These are phyloP conservation scores for Circinella umbellata DNA, from an alignment of 371 early-diverging fungal genomes.

Conservation along the genomic window DNA sequence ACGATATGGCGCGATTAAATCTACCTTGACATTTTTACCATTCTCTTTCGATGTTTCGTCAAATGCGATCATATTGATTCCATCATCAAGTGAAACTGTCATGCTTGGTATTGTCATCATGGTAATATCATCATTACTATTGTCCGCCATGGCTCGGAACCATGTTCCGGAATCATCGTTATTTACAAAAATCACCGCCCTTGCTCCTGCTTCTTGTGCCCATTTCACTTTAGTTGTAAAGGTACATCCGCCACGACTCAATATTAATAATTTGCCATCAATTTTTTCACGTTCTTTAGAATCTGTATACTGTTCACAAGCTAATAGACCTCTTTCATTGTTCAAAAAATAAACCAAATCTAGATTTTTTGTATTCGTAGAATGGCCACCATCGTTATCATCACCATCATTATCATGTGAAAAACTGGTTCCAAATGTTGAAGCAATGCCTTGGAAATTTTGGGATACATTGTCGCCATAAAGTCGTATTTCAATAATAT, in stretches of 20 bases:
- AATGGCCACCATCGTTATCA: neutral
- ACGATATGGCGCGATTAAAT: neutral
- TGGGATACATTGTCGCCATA: slow-evolving; percentile 10
- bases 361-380: neutral
- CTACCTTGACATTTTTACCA: neutral
- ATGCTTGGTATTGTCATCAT: slow-evolving; percentile 17
- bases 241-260: slow-evolving; percentile 54
- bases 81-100: slow-evolving; percentile 17
- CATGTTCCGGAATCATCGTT: slow-evolving; percentile 10
- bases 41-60: neutral
- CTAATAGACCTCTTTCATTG: slow-evolving; percentile 26
- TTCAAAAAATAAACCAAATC: slow-evolving; percentile 29
- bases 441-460: slow-evolving; percentile 13
- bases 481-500: slow-evolving; percentile 18
- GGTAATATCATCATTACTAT: slow-evolving; percentile 4
- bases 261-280: slow-evolving; percentile 39
- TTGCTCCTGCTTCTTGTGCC: slow-evolving; percentile 57
- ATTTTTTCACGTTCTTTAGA: slow-evolving; percentile 22
- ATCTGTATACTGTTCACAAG: slow-evolving; percentile 40
- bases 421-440: slow-evolving; percentile 22
- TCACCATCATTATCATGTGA: neutral
- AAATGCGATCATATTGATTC: slow-evolving; percentile 6
- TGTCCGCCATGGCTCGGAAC: slow-evolving; percentile 23
- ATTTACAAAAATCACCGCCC: slow-evolving; percentile 48
- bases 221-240: slow-evolving; percentile 50